phyloP scores from a whole-genome alignment of 2,329 filamentous ascomycete genomes.

The Paecilomyces niveus region DNA sequence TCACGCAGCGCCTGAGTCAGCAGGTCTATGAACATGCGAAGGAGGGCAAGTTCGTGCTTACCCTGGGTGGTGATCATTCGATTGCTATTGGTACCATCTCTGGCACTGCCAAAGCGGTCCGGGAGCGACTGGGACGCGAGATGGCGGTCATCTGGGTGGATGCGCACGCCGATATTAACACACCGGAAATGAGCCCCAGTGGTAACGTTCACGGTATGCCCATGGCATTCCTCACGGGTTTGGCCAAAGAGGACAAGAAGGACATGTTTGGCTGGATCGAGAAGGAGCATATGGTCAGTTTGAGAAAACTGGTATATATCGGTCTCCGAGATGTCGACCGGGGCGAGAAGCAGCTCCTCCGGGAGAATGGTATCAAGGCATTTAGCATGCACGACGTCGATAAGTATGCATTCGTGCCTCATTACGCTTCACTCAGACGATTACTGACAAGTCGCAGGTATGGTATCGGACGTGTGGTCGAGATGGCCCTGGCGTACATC shows the following conservation, averaged over 20 bases:
- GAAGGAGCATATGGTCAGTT: conserved; percentile 51
- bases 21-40: conserved; percentile 85
- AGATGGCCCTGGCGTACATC: conserved; percentile 96
- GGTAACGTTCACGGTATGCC: conserved; percentile 99
- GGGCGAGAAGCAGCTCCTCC: conserved; percentile 88
- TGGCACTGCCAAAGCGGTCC: conserved; percentile 76
- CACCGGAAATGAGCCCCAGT: conserved; percentile 78
- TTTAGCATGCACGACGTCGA: conserved; percentile 99
- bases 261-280: conserved; percentile 88
- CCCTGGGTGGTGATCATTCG: conserved; percentile 90
- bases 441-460: conserved; percentile 48
- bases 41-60: conserved; percentile 79
- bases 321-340: conserved; percentile 85
- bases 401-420: conserved; percentile 46
- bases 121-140: conserved; percentile 73
- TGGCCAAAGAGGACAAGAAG: conserved; percentile 67
- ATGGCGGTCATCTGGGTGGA: conserved; percentile 98
- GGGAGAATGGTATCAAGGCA: conserved; percentile 84
- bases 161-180: conserved; percentile 96
- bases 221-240: conserved; percentile 79
- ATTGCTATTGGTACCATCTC: conserved; percentile 92
- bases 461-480: conserved; percentile 91
- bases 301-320: conserved; percentile 92
- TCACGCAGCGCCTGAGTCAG: conserved; percentile 69
- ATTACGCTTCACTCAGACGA: background rate